Base-by-base conservation (phyloP, 2,329 filamentous ascomycete genomes). In the Venturia oleaginea region DNA sequence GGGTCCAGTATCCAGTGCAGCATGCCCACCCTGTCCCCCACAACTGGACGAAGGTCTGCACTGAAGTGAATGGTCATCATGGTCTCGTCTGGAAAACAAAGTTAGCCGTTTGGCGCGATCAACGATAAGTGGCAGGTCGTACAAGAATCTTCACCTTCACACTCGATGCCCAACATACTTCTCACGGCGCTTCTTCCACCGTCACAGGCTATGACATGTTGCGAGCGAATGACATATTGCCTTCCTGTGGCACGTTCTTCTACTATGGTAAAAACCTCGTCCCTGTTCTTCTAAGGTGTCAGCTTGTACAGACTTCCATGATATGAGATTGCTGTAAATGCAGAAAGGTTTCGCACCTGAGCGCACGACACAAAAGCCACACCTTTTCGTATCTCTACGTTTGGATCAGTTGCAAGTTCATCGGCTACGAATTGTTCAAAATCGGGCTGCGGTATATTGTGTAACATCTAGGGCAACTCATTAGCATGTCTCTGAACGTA, bases 61-160 rank as follows among this genome's bases (percentile, higher is more conserved):
- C 77, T 77, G 66, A 79, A 75, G 51, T 79, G 77, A 17, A 79
- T 79, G 0, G 77, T 79, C 77, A 79, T 79, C 77, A 79, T 79
- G 0, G 76, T 78, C 64, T 78, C 76, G 75, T 76, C 77, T 34
- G 24, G 8, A 4, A 19, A n/a, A 15, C 1, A 11, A 7, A 30
- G 11, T 57, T 17, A 57, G 51, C 11, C n/a, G 3, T n/a, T 19
- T 57, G 17, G 30, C 30, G 24, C 11, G 10, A n/a, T 7, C 19
- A 34, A 57, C 2, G 15, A 17, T 48, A 3, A 7, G 24, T 34
- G 15, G n/a, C 24, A n/a, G 4, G 27, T 19, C 51, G 19, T 57
- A 57, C 51, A 57, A 34, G 75, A 74, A 59, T 77, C 75, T 65
- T 78, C 77, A 43, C 76, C 77, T n/a, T 79, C 76, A 48, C 71